Evolutionary conservation across 805 yeast species (phyloP), one percentile per base, ranked within the genome.

Genomic region (Yarrowia sp.): DNA sequence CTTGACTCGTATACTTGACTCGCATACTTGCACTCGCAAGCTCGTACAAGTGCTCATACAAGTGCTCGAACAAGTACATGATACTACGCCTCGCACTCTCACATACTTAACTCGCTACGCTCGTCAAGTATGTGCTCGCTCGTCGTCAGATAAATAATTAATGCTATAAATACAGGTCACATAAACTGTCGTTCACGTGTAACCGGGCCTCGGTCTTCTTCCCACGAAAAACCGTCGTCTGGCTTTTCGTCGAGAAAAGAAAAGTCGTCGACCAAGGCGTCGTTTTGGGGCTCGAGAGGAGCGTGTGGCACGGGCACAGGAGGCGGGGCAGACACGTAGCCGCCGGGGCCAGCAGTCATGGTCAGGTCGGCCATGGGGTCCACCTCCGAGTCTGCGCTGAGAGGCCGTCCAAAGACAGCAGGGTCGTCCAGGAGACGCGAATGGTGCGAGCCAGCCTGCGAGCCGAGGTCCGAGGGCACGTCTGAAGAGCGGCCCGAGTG

Each of bases 81-180:
- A n/a, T n/a, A n/a, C n/a, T n/a, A n/a, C n/a, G n/a, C n/a, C n/a
- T n/a, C n/a, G n/a, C n/a, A n/a, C n/a, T n/a, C n/a, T n/a, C n/a
- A n/a, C n/a, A n/a, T n/a, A n/a, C n/a, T n/a, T n/a, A n/a, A n/a
- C n/a, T n/a, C n/a, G n/a, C n/a, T n/a, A n/a, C n/a, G n/a, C n/a
- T n/a, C n/a, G n/a, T n/a, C n/a, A n/a, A n/a, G n/a, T n/a, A n/a
- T n/a, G n/a, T n/a, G n/a, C n/a, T n/a, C n/a, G n/a, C n/a, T n/a
- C n/a, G n/a, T n/a, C n/a, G n/a, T 21, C 4, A 48, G 41, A 51
- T 51, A 51, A 51, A 51, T 51, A 51, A 51, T 51, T 51, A 51
- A 51, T 51, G 41, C 58, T 51, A 51, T 51, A 51, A 51, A 51
- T 51, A 51, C 58, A 48, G 9, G 30, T 49, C 21, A 51, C 58